Evolutionary conservation across 2,329 filamentous ascomycete species (phyloP).

Genomic region (Hortaea werneckii): DNA sequence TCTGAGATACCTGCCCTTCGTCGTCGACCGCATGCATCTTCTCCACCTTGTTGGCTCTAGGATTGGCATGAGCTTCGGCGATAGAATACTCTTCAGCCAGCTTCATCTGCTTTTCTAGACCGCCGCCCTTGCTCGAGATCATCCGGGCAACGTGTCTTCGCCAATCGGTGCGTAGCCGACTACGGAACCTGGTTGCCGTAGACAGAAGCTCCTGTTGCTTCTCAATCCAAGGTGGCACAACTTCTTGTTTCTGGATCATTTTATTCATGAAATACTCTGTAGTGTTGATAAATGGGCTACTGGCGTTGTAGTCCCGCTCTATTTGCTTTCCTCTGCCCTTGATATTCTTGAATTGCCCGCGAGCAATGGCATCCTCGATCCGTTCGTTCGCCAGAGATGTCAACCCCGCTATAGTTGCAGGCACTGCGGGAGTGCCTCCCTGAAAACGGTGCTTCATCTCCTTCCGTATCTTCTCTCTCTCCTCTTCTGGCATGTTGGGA

Average conservation of each 20-base stretch:
- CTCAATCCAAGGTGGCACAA: conserved; percentile 96
- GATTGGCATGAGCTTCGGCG: conserved; percentile 60
- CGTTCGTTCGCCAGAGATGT: conserved; percentile 77
- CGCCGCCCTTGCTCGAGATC: conserved; percentile 69
- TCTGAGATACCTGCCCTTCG: conserved; percentile 39
- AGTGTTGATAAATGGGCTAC: conserved; percentile 85
- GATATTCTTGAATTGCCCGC: conserved; percentile 82
- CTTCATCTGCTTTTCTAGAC: conserved; percentile 60
- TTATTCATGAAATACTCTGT: conserved; percentile 98
- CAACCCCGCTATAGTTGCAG: conserved; percentile 67
- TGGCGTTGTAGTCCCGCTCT: conserved; percentile 71
- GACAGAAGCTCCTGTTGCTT: conserved; percentile 85
- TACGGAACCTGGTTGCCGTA: conserved; percentile 59
- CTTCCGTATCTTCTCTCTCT: conserved; percentile 59
- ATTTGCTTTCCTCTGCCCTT: conserved; percentile 61
- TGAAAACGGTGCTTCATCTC: conserved; percentile 75
- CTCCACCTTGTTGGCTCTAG: conserved; percentile 36
- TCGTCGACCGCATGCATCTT: conserved; percentile 35
- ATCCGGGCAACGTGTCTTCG: conserved; percentile 67
- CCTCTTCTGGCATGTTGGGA: conserved; percentile 53
- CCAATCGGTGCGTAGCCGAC: conserved; percentile 72
- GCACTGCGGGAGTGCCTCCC: conserved; percentile 60
- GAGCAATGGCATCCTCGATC: conserved; percentile 87
- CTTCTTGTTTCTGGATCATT: conserved; percentile 92
- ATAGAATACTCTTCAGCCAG: conserved; percentile 63